These are phyloP conservation scores for Magnusiomyces ingens DNA, from an alignment of 1,139 yeast species.

Conservation along the genomic window DNA sequence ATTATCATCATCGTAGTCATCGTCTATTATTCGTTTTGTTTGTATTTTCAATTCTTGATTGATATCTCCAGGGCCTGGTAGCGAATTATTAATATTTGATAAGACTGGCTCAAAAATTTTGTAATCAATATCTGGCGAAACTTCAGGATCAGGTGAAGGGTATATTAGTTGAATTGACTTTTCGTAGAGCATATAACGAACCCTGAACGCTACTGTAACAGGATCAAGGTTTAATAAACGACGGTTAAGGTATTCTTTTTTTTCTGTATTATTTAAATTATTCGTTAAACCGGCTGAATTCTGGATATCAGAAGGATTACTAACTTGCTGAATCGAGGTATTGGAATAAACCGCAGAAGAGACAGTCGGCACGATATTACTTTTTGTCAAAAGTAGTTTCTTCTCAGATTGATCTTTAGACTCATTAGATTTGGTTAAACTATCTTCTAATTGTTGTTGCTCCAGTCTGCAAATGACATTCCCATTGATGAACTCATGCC, in stretches of 20 bases:
- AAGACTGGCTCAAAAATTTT: slow-evolving; percentile 29
- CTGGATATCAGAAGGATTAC: background rate
- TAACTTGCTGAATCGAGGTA: background rate
- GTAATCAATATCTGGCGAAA: slow-evolving; percentile 25
- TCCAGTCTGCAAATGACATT: slow-evolving; percentile 25
- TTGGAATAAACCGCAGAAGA: background rate
- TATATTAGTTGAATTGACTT: slow-evolving; percentile 29
- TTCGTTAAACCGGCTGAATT: slow-evolving; percentile 2
- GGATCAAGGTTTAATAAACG: slow-evolving; percentile 25
- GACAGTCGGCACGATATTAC: background rate
- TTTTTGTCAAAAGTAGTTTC: background rate
- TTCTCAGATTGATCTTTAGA: background rate
- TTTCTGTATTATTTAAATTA: background rate
- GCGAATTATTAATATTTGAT: slow-evolving; percentile 19
- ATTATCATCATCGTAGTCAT: slow-evolving; percentile 19
- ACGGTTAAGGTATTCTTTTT: background rate
- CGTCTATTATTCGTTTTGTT: too few relatives aligned
- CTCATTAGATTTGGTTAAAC: background rate
- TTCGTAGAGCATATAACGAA: slow-evolving; percentile 39
- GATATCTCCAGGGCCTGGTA: background rate
- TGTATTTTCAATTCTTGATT: too few relatives aligned
- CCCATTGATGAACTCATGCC: slow-evolving; percentile 34
- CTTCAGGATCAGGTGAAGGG: slow-evolving; percentile 23
- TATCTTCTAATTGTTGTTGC: slow-evolving; percentile 7
- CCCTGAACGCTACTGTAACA: slow-evolving; percentile 34